Evolutionary conservation across 805 yeast genomes (phyloP), one percentile per base, ranked within the genome.

Genomic region (Zygoascus tannicola): DNA sequence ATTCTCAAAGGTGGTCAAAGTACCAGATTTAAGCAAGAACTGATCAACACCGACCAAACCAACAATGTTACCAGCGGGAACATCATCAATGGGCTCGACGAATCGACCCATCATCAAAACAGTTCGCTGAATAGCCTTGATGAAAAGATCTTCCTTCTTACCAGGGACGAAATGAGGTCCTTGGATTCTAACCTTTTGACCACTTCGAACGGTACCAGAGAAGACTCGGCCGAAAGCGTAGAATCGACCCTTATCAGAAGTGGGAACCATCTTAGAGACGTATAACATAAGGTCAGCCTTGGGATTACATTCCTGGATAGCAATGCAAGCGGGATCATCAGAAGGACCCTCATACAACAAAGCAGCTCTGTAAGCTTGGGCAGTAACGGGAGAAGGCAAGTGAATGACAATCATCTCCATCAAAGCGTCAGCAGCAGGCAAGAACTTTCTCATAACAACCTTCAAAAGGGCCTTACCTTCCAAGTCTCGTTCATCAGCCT

Each of bases 241-340:
- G 95, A 90, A 90, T 78, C 98, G 87, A 81, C 98, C 98, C 80
- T 90, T 92, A 75, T 90, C 98, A 62, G 97, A 90, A 70, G 98
- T 90, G 74, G 98, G 98, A 61, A 90, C 97, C 98, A 90, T 90
- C 95, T 90, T 90, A 75, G 97, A 92, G 67, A 90, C 92, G 87
- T 90, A 90, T 68, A 90, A 80, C 98, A 90, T 90, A 68, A 90
- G 83, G 69, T 90, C 97, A 63, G 94, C 95, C 66, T 72, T 81
- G 67, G 97, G 95, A 76, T 90, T 97, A 83, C 98, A 90, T 81
- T 84, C 81, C 79, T 82, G 87, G 76, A 90, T 90, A 65, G 94
- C 95, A 55, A 75, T 70, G 75, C 88, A 85, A 65, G 81, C 75
- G 64, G 81, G 81, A 70, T 90, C 98, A 55, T 67, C 72, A 60